Conservation (phyloP, 2,329 filamentous ascomycete species). For the Pseudogymnoascus sp. region DNA sequence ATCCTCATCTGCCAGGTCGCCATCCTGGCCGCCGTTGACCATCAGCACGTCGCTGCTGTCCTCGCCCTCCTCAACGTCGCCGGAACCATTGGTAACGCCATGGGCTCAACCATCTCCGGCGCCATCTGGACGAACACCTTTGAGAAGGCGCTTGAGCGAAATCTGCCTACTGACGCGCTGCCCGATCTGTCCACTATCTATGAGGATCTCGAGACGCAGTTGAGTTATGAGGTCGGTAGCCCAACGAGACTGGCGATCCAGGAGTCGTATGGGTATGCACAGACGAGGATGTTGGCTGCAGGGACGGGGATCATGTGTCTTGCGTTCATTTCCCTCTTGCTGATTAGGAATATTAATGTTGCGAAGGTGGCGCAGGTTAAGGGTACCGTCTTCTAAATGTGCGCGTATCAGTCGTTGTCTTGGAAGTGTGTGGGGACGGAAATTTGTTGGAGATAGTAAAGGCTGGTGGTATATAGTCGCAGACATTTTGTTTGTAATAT, state of each 20-base stretch:
- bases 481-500: background rate
- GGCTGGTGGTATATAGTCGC: background rate
- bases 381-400: slow-evolving; percentile 27
- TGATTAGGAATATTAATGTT: slow-evolving; percentile 40
- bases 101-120: slow-evolving; percentile 51
- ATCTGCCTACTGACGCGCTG: slow-evolving; percentile 37
- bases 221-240: slow-evolving; percentile 41
- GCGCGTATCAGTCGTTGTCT: background rate
- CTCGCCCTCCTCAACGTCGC: slow-evolving; percentile 52
- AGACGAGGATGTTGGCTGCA: slow-evolving; percentile 42
- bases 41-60: slow-evolving; percentile 51
- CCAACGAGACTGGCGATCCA: slow-evolving; percentile 41
- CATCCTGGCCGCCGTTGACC: slow-evolving; percentile 45
- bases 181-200: slow-evolving; percentile 41
- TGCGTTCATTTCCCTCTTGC: slow-evolving; percentile 31
- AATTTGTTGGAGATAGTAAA: background rate
- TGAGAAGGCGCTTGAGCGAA: slow-evolving; percentile 38
- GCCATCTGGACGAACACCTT: slow-evolving; percentile 59
- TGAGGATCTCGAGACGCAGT: slow-evolving; percentile 41
- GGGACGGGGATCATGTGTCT: slow-evolving; percentile 38
- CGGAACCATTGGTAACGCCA: slow-evolving; percentile 49
- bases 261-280: slow-evolving; percentile 45
- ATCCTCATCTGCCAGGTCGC: slow-evolving; percentile 50
- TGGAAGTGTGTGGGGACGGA: background rate
- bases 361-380: slow-evolving; percentile 36